Evolutionary conservation across 2,329 filamentous ascomycete genomes (phyloP).

Genomic region (Exophiala spinifera): DNA sequence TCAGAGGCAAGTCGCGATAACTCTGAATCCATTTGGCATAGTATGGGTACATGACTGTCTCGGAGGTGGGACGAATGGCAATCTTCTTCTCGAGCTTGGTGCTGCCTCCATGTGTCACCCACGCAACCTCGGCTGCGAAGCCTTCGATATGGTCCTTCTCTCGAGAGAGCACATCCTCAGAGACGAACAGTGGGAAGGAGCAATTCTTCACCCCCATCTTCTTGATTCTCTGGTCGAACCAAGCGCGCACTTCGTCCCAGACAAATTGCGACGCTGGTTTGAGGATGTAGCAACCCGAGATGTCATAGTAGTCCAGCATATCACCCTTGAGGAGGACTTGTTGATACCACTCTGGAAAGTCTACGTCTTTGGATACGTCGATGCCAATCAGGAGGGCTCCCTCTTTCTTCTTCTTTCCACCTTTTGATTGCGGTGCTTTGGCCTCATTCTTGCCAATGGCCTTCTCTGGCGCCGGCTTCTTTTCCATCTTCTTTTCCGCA

Average conservation of each 20-base stretch:
- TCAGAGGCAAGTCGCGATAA: slow-evolving; percentile 89
- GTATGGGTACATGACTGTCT: slow-evolving; percentile 91
- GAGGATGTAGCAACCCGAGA: slow-evolving; percentile 95
- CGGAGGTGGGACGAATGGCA: slow-evolving; percentile 66
- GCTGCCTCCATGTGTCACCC: slow-evolving; percentile 68
- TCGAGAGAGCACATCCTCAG: slow-evolving; percentile 75
- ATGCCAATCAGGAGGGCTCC: slow-evolving; percentile 75
- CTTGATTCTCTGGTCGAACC: slow-evolving; percentile 69
- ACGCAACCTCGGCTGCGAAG: slow-evolving; percentile 72
- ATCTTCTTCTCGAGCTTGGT: slow-evolving; percentile 83
- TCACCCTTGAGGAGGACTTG: slow-evolving; percentile 96
- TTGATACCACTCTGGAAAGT: slow-evolving; percentile 95
- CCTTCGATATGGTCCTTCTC: slow-evolving; percentile 98
- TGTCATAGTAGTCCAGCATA: slow-evolving; percentile 97
- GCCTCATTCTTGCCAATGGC: slow-evolving; percentile 43
- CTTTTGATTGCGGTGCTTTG: slow-evolving; percentile 43
- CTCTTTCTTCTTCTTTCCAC: slow-evolving; percentile 51
- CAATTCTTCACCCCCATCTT: slow-evolving; percentile 89
- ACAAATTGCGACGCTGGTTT: slow-evolving; percentile 67
- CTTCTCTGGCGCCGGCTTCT: slow-evolving; percentile 42
- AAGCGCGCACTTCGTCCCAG: slow-evolving; percentile 64
- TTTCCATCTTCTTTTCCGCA: slow-evolving; percentile 41
- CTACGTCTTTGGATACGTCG: slow-evolving; percentile 76
- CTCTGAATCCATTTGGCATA: slow-evolving; percentile 96
- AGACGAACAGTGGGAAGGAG: slow-evolving; percentile 95